phyloP scores from a whole-genome alignment of 192 early-diverging fungal species.

The Coemansia sp. region DNA sequence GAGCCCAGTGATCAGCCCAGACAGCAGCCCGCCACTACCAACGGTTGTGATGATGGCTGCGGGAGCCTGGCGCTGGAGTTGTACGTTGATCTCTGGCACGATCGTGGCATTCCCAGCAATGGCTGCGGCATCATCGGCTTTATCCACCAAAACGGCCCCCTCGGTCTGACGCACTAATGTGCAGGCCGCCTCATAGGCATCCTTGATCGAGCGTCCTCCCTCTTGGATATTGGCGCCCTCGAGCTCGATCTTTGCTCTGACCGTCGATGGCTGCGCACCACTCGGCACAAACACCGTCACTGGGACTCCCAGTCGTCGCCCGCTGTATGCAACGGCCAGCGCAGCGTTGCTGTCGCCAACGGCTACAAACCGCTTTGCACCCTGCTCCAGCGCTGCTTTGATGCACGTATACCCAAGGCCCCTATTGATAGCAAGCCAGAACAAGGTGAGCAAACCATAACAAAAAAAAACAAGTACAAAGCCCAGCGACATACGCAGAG shows the following conservation, averaged over 20 bases:
- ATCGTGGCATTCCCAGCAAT: conserved; percentile 65
- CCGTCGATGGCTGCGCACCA: conserved; percentile 46
- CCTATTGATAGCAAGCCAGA: conserved; percentile 21
- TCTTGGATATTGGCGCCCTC: conserved; percentile 58
- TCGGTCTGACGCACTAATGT: conserved; percentile 29
- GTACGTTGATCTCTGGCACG: conserved; percentile 61
- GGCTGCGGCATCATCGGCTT: conserved; percentile 56
- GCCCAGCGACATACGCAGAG: not conserved
- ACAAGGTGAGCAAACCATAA: not conserved
- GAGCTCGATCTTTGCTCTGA: conserved; percentile 56
- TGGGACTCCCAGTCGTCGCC: conserved; percentile 57
- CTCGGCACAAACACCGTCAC: conserved; percentile 61
- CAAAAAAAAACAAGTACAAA: not conserved
- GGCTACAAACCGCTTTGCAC: conserved; percentile 55
- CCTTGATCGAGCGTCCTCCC: conserved; percentile 26
- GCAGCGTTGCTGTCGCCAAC: conserved; percentile 66
- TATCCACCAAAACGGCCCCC: conserved; percentile 42
- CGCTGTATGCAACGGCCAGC: conserved; percentile 66
- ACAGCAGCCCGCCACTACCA: conserved; percentile 69
- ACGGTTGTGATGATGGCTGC: conserved; percentile 65
- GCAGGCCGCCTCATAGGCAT: conserved; percentile 32
- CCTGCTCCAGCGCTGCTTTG: conserved; percentile 52
- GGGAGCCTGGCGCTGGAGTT: conserved; percentile 58
- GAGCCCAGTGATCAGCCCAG: conserved; percentile 65
- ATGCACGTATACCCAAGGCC: conserved; percentile 64